Evolutionary conservation across 2,329 filamentous ascomycete species (phyloP).

Genomic region (Cadophora malorum): DNA sequence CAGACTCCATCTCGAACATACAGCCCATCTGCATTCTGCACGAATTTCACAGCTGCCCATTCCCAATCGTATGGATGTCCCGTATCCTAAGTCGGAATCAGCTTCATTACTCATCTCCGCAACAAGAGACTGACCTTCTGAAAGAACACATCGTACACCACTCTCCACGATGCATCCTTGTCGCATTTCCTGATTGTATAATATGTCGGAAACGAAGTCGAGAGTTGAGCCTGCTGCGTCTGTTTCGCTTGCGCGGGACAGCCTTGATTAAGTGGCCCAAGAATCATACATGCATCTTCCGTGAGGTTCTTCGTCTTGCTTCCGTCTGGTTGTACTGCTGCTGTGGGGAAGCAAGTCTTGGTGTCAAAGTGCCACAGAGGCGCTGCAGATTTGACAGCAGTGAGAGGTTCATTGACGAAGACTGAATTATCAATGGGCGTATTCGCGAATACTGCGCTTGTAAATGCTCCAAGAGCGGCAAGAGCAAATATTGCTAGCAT

Average conservation of each 20-base stretch:
- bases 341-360: constrained; percentile 32
- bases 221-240: constrained; percentile 28
- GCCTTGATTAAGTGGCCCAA: constrained; percentile 19
- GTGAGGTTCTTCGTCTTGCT: constrained; percentile 28
- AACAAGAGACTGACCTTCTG: constrained; percentile 26
- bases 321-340: constrained; percentile 29
- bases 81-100: constrained; percentile 29
- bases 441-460: constrained; percentile 21
- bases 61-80: constrained; percentile 38
- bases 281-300: constrained; percentile 27
- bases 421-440: constrained; percentile 30
- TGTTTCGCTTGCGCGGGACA: constrained; percentile 30
- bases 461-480: constrained; percentile 16
- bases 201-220: constrained; percentile 35
- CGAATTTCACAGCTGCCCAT: constrained; percentile 33
- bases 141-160: constrained; percentile 36
- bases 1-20: constrained; percentile 34
- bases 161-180: constrained; percentile 30
- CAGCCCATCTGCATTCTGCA: constrained; percentile 26
- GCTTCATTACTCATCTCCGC: background rate
- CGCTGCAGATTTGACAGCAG: constrained; percentile 28
- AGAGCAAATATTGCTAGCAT: constrained; percentile 11
- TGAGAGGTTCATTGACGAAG: constrained; percentile 27
- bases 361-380: constrained; percentile 34
- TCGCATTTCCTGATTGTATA: constrained; percentile 30